Base-by-base conservation (phyloP, 805 yeast genomes). In the Clavispora phyllophila region DNA sequence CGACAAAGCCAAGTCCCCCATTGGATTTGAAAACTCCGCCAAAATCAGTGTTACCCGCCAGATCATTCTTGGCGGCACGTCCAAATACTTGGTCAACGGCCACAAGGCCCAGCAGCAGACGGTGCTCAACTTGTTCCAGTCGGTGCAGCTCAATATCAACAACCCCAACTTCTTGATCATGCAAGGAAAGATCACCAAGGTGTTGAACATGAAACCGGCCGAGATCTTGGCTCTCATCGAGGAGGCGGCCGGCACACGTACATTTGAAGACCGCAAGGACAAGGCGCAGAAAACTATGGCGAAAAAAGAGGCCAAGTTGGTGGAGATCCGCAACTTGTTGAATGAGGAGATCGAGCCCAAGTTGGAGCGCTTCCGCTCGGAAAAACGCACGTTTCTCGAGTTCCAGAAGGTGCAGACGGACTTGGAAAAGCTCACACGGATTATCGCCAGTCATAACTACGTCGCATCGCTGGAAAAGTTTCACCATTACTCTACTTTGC, bases 131-230 rank as follows among this genome's bases (percentile, higher is more conserved):
- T 66, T 95, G 40, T 90, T 95, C 61, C 98, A 91, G 62, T 84
- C 95, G 14, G 96, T 95, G 18, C 99, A 93, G 65, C 75, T 93
- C 48, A 93, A 93, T 59, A 91, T 93, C 62, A 93, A 93, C 62
- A 93, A 91, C 59, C 99, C 99, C 25, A 93, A 93, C 61, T 93
- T 93, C 65, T 74, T 93, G 54, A 93, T 93, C 57, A 93, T 95
- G 99, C 99, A 93, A 66, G 99, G 99, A 46, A 87, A 89, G 60
- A 93, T 95, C 66, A 95, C 99, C 26, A 91, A 93, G 62, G 97
- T 93, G 50, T 74, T 93, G 56, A 93, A 93, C 62, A 93, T 93
- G 98, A 88, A 87, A 55, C 95, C 99, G 1, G 70, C 79, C 1
- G 98, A 93, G 62, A 86, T 91, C 33, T 65, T 93, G 49, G 82